These are phyloP conservation scores for Phytophthora crassamura DNA, from an alignment of 352 stramenopile species.

Conservation along the genomic window DNA sequence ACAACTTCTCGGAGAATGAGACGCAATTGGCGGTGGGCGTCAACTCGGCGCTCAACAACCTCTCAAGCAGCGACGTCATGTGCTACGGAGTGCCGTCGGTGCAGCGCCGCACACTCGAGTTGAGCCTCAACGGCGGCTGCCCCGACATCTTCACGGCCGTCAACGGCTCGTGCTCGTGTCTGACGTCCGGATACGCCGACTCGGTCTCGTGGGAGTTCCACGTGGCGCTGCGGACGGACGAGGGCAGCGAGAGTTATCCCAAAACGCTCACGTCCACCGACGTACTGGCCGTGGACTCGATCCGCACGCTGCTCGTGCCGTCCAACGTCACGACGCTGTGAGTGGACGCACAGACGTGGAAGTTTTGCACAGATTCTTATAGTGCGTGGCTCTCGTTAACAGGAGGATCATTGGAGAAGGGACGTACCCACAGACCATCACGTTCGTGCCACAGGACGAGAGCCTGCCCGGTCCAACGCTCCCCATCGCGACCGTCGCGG, in stretches of 20 bases:
- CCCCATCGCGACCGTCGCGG: constrained; percentile 19
- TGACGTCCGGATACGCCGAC: constrained; percentile 25
- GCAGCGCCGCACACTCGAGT: constrained; percentile 22
- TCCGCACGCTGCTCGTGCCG: constrained; percentile 38
- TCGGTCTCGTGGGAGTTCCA: constrained; percentile 35
- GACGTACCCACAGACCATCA: constrained; percentile 28
- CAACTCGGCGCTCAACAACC: constrained; percentile 35
- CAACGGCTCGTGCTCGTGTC: constrained; percentile 39
- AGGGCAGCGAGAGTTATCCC: constrained; percentile 27
- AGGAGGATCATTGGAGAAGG: constrained; percentile 34
- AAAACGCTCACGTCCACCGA: constrained; percentile 22
- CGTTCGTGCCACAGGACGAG: constrained; percentile 39
- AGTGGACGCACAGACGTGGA: constrained; percentile 5
- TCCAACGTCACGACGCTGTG: constrained; percentile 34
- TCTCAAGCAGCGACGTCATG: constrained; percentile 29
- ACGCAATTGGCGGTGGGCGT: constrained; percentile 39
- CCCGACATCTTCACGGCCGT: constrained; percentile 34
- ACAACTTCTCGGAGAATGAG: constrained; percentile 41
- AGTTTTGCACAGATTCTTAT: background rate
- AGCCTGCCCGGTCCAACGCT: constrained; percentile 32
- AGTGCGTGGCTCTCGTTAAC: background rate
- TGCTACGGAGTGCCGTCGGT: constrained; percentile 34
- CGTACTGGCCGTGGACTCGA: constrained; percentile 36
- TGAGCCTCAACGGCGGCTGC: constrained; percentile 35
- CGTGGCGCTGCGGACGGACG: constrained; percentile 21